These are phyloP conservation scores for Nicotiana knightiana DNA, from an alignment of 257 asterid species.

Conservation along the genomic window DNA sequence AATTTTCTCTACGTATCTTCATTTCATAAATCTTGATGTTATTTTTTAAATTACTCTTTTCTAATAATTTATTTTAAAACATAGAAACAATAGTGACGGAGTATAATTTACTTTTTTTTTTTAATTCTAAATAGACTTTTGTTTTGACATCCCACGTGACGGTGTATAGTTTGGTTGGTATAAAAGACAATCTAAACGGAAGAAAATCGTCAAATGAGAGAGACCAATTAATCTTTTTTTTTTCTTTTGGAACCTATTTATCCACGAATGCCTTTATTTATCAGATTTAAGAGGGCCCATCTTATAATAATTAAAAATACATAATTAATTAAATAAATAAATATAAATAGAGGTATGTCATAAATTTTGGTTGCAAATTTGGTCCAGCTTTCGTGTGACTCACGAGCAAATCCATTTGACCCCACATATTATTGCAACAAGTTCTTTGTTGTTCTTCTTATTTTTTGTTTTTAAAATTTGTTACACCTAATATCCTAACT, in stretches of 20 bases:
- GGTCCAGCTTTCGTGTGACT: background rate
- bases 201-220: constrained; percentile 8
- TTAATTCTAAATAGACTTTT: background rate
- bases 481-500: too few relatives aligned
- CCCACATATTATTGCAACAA: background rate
- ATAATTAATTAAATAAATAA: background rate
- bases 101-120: background rate
- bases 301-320: background rate
- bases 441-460: too few relatives aligned
- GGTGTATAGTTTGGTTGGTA: constrained; percentile 9
- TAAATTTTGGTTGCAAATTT: background rate
- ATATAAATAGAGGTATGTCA: background rate
- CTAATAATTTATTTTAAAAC: too few relatives aligned
- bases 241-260: background rate
- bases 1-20: background rate
- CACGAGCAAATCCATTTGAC: constrained; percentile 4
- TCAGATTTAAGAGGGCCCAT: background rate
- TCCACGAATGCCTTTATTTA: background rate
- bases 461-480: background rate
- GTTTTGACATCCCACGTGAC: constrained; percentile 12
- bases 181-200: constrained; percentile 12
- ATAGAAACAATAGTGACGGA: too few relatives aligned
- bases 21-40: too few relatives aligned
- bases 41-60: too few relatives aligned
- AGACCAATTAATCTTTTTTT: background rate